Conservation (phyloP, 192 early-diverging fungal species). For the Podila verticillata region DNA sequence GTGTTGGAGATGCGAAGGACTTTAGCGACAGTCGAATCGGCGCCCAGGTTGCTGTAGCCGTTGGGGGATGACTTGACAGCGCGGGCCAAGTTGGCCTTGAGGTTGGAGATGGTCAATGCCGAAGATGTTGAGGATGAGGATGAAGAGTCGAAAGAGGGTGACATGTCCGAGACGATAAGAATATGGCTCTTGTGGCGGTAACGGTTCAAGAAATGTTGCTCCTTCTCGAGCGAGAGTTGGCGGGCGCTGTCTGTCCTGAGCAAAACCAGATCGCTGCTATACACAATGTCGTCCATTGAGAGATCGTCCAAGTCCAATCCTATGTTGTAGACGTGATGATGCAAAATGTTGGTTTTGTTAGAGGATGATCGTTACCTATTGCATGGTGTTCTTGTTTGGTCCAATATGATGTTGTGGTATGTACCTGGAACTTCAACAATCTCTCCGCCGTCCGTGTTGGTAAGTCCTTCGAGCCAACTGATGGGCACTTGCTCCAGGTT, state of each 20-base stretch:
- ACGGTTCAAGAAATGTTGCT: slow-evolving; percentile 42
- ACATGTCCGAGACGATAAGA: slow-evolving; percentile 39
- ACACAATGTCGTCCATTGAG: slow-evolving; percentile 49
- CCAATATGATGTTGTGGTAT: background rate
- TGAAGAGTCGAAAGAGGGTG: slow-evolving; percentile 6
- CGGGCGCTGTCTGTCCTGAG: slow-evolving; percentile 38
- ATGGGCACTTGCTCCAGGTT: slow-evolving; percentile 38
- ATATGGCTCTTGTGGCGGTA: slow-evolving; percentile 50
- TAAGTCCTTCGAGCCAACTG: slow-evolving; percentile 38
- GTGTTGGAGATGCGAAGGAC: slow-evolving; percentile 47
- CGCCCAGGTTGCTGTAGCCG: slow-evolving; percentile 33
- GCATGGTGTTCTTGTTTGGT: no score
- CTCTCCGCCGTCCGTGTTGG: slow-evolving; percentile 29
- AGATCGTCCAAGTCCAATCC: slow-evolving; percentile 44
- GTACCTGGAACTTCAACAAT: slow-evolving; percentile 48
- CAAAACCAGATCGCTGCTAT: slow-evolving; percentile 40
- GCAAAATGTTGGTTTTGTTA: background rate
- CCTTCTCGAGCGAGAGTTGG: slow-evolving; percentile 40
- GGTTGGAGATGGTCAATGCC: slow-evolving; percentile 20
- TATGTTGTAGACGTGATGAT: background rate
- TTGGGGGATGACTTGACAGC: slow-evolving; percentile 26
- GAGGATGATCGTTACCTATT: background rate
- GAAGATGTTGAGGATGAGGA: background rate
- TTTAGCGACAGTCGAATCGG: slow-evolving; percentile 14
- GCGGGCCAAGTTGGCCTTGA: slow-evolving; percentile 34